Conservation (phyloP, 2,329 filamentous ascomycete genomes). For the Monosporascus sp. region DNA sequence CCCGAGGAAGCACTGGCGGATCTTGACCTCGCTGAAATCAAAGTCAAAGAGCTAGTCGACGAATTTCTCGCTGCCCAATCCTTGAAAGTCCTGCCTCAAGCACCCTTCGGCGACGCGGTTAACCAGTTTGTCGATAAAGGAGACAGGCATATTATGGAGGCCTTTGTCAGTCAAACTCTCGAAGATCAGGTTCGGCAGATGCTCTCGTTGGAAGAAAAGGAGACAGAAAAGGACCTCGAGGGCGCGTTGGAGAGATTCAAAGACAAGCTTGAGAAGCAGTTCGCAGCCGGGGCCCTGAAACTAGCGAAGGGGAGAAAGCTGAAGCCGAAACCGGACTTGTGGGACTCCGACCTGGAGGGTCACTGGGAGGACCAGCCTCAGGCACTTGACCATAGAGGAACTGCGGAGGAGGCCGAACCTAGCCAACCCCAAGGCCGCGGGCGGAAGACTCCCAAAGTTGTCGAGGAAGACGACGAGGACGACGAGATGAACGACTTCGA, state of each 20-base stretch:
- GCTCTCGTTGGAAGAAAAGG: constrained; percentile 58
- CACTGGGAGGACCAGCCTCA: constrained; percentile 76
- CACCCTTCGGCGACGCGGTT: constrained; percentile 88
- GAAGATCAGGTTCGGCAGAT: constrained; percentile 66
- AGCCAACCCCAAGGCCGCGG: constrained; percentile 22
- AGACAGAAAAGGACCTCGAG: constrained; percentile 66
- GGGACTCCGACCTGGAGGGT: constrained; percentile 88
- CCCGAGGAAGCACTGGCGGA: constrained; percentile 61
- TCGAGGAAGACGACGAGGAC: constrained; percentile 44
- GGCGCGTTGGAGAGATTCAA: constrained; percentile 70
- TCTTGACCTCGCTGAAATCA: constrained; percentile 67
- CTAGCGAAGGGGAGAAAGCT: constrained; percentile 47
- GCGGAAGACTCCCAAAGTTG: constrained; percentile 28
- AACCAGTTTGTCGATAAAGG: constrained; percentile 91
- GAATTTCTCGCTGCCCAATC: constrained; percentile 85
- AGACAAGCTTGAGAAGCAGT: constrained; percentile 64
- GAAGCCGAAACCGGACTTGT: constrained; percentile 71
- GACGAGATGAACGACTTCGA: constrained; percentile 48
- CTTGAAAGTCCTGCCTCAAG: constrained; percentile 87
- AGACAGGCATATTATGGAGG: constrained; percentile 86
- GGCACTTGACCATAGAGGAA: constrained; percentile 45
- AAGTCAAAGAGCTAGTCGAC: constrained; percentile 81
- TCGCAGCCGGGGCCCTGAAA: constrained; percentile 59
- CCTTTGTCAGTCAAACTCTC: constrained; percentile 69
- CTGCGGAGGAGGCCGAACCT: constrained; percentile 30